Percentiles rank a stretch among this genome's conserved stretches.
phyloP scores from a whole-genome alignment of 208 protist species.

The Entamoeba nuttalli region DNA sequence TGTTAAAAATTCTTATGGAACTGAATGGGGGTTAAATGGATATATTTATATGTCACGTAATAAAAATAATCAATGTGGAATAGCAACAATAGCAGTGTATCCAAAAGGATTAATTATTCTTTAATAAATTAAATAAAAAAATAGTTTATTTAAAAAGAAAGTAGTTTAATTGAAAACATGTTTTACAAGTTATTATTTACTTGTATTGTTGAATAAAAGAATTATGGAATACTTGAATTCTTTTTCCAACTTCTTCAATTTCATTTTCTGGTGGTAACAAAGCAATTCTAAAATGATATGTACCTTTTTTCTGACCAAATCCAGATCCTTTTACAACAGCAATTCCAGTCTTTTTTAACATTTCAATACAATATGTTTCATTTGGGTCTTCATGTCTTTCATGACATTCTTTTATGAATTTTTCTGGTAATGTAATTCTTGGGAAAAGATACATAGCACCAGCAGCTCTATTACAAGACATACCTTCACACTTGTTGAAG shows the following conservation, averaged over 20 bases:
- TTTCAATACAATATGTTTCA: constrained; percentile 72
- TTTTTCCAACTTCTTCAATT: constrained; percentile 52
- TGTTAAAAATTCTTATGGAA: background rate
- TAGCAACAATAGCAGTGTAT: background rate
- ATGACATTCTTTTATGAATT: constrained; percentile 53
- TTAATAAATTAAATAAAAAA: background rate
- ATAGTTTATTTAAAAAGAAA: no score
- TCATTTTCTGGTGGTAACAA: constrained; percentile 85
- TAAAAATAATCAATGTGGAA: background rate
- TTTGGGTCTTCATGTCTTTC: constrained; percentile 57
- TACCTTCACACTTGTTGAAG: background rate
- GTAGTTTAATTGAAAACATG: no score
- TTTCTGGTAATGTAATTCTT: constrained; percentile 56
- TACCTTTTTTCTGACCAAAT: constrained; percentile 62
- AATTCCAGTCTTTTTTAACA: constrained; percentile 80
- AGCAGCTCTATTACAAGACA: constrained; percentile 22
- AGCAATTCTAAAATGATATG: constrained; percentile 92
- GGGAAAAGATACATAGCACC: constrained; percentile 97
- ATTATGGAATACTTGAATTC: background rate
- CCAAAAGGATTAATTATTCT: background rate
- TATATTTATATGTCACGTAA: background rate
- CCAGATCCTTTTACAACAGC: constrained; percentile 59
- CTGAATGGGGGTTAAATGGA: background rate
- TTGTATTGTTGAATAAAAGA: background rate
- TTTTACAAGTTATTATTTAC: background rate